Evolutionary conservation across 805 yeast species (phyloP), one percentile per base, ranked within the genome.

Genomic region (Nakazawaea sp.): DNA sequence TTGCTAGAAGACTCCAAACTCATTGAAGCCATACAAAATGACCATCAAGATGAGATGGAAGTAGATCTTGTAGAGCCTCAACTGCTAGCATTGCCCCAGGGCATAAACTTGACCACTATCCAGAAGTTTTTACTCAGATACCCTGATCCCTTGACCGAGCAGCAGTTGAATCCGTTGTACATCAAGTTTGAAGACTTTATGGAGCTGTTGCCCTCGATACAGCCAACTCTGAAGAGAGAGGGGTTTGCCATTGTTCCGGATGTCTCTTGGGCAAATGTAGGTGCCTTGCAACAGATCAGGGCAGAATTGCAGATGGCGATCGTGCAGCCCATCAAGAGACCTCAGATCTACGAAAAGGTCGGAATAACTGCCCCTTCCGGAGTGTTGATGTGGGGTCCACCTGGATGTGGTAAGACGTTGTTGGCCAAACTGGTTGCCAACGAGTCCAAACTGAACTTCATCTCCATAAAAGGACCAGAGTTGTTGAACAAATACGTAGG

Each of bases 221-320:
- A 92, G 61, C 98, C 98, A 9, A 86, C 97, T 0, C 95, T 97
- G 1, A 90, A 89, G 53, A 80, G 98, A 56, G 98, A 92, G 66
- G 98, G 98, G 1, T 92, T 92, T 61, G 97, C 98, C 0, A 92
- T 97, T 0, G 94, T 92, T 10, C 98, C 98, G 0, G 97, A 92
- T 55, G 96, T 92, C 3, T 78, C 95, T 5, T 92, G 98, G 98
- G 73, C 80, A 5, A 83, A 81, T 53, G 95, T 92, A 25, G 98
- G 98, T 45, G 98, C 97, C 0, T 66, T 92, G 43, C 61, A 75
- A 6, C 70, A 75, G 13, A 79, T 87, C 25, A 70, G 98, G 48
- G 80, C 86, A 55, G 97, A 92, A 56, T 66, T 92, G 21, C 96
- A 92, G 53, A 87, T 88, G 92, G 95, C 97, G 11, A 87, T 92